phyloP scores from a whole-genome alignment of 1,284 basidiomycete species.

The Irpex lacteus region DNA sequence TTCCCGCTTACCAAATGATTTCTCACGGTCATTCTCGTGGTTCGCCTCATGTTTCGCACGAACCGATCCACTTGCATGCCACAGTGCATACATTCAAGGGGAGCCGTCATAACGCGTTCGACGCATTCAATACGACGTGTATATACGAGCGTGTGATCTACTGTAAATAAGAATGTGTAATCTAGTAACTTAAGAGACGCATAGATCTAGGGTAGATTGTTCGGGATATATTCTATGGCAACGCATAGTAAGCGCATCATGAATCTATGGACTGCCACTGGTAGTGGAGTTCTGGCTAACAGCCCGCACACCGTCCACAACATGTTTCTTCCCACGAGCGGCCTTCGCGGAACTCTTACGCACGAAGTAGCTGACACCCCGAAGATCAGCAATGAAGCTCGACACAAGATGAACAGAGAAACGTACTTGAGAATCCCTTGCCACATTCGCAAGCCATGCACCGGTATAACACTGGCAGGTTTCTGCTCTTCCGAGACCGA shows the following conservation, averaged over 20 bases:
- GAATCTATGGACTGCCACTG: too few species aligned
- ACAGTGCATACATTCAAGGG: background rate
- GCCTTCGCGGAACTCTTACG: slow-evolving; percentile 34
- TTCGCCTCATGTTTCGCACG: slow-evolving; percentile 20
- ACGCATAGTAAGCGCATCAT: background rate
- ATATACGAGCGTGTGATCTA: background rate
- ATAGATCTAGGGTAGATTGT: background rate
- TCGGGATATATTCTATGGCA: background rate
- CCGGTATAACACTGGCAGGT: slow-evolving; percentile 35
- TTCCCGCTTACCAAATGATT: slow-evolving; percentile 22
- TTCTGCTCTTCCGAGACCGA: slow-evolving; percentile 59
- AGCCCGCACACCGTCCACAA: slow-evolving; percentile 22
- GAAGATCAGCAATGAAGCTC: background rate
- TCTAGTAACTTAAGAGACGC: background rate
- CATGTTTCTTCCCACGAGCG: slow-evolving; percentile 34
- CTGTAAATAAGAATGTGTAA: background rate
- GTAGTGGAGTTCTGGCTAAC: slow-evolving; percentile 11
- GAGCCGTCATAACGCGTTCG: too few species aligned
- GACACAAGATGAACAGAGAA: background rate
- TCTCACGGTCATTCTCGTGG: slow-evolving; percentile 24
- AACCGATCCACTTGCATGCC: background rate
- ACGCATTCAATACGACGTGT: background rate
- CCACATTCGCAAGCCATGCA: slow-evolving; percentile 57
- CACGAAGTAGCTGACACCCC: slow-evolving; percentile 38
- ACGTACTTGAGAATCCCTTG: slow-evolving; percentile 46